Evolutionary conservation across 176 grass and related monocot species (phyloP).

Genomic region (Oryza punctata): DNA sequence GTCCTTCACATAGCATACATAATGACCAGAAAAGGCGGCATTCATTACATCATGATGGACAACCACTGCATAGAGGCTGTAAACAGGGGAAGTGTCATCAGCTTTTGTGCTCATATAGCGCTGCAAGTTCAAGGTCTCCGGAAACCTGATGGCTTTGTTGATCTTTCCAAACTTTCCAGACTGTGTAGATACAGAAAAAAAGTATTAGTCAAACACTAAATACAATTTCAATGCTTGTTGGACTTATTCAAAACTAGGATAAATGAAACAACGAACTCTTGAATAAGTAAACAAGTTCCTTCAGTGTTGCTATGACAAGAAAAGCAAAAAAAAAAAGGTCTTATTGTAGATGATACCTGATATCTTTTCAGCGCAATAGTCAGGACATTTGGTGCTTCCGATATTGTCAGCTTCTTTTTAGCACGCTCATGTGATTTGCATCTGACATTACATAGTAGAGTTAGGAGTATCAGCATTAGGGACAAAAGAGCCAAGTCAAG

Average conservation of each 20-base stretch:
- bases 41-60: slow-evolving; percentile 89
- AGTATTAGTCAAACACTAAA: slow-evolving; percentile 16
- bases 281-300: slow-evolving; percentile 6
- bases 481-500: not conserved
- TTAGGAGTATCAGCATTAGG: slow-evolving; percentile 24
- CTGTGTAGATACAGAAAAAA: slow-evolving; percentile 47
- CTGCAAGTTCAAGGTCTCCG: slow-evolving; percentile 61
- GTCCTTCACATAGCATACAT: slow-evolving; percentile 93
- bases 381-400: slow-evolving; percentile 87
- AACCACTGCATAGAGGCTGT: slow-evolving; percentile 88
- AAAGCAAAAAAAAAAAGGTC: slow-evolving; percentile 7
- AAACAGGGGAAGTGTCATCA: slow-evolving; percentile 72
- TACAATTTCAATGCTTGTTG: slow-evolving; percentile 13
- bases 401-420: slow-evolving; percentile 88
- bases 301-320: not conserved
- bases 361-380: slow-evolving; percentile 93
- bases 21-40: slow-evolving; percentile 93
- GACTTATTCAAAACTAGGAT: slow-evolving; percentile 31
- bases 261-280: not conserved
- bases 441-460: slow-evolving; percentile 44
- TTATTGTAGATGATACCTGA: slow-evolving; percentile 56
- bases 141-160: slow-evolving; percentile 83
- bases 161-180: slow-evolving; percentile 91
- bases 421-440: slow-evolving; percentile 88
- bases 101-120: slow-evolving; percentile 61